phyloP scores from a whole-genome alignment of 345 rosid genomes.

The Brassica rapa region DNA sequence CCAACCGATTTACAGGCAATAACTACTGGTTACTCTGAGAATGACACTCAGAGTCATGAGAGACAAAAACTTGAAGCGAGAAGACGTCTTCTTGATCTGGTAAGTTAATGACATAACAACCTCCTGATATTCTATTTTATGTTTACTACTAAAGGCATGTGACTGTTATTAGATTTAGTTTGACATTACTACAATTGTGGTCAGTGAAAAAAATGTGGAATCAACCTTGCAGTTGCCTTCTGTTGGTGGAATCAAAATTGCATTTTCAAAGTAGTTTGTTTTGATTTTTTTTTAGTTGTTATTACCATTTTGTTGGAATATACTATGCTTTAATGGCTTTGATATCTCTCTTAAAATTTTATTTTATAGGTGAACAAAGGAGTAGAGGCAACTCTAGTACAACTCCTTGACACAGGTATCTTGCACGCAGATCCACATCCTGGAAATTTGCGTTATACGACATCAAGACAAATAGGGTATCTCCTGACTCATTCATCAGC shows the following conservation, averaged over 20 bases:
- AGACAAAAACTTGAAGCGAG: slow-evolving; percentile 63
- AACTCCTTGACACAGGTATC: slow-evolving; percentile 91
- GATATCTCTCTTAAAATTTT: slow-evolving; percentile 16
- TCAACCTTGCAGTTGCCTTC: slow-evolving; percentile 21
- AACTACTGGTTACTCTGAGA: slow-evolving; percentile 46
- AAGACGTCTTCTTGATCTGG: slow-evolving; percentile 80
- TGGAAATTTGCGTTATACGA: slow-evolving; percentile 82
- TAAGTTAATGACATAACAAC: slow-evolving; percentile 33
- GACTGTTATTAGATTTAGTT: slow-evolving; percentile 6
- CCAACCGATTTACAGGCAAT: slow-evolving; percentile 63
- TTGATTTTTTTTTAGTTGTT: slow-evolving; percentile 1
- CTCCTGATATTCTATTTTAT: slow-evolving; percentile 1
- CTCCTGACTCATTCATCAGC: slow-evolving; percentile 13
- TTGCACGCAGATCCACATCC: slow-evolving; percentile 99
- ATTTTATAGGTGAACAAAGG: slow-evolving; percentile 77
- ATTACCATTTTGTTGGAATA: slow-evolving; percentile 9
- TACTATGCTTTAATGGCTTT: slow-evolving; percentile 18
- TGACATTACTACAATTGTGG: background rate
- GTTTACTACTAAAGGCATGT: background rate
- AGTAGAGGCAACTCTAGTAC: slow-evolving; percentile 87
- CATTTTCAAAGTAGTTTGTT: background rate
- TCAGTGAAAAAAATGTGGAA: background rate
- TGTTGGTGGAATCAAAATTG: slow-evolving; percentile 11
- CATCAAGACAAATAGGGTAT: slow-evolving; percentile 91
- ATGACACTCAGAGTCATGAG: slow-evolving; percentile 50